Evolutionary conservation across 2,329 filamentous ascomycete species (phyloP), one percentile per base, ranked within the genome.

Genomic region (Diplodia mutila): DNA sequence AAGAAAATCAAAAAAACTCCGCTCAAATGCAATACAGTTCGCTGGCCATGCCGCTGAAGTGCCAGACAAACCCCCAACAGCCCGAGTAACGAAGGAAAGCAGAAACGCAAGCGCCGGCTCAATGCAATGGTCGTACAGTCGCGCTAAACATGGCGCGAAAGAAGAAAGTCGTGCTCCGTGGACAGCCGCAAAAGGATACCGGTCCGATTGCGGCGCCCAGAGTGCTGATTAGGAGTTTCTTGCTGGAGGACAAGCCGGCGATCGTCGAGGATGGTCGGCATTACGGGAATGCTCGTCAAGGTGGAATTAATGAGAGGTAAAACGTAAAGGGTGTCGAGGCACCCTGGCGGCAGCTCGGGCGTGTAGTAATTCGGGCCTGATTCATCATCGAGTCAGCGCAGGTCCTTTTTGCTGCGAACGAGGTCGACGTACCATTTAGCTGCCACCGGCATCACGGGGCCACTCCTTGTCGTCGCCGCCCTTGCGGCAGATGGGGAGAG

Each of bases 121-220:
- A 48, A 63, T 63, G 59, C 59, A 52, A 46, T 51, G 27, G 59
- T 51, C 59, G 59, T 63, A 51, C 59, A 63, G 23, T 51, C 59
- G 46, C 59, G 59, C 49, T 16, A 46, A 48, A 51, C n/a, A 63
- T 21, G 42, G 42, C 42, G 42, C 42, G 46, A 63, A 51, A 61
- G 59, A 51, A 63, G 37, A 63, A 51, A 63, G 59, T 63, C 59
- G 59, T 63, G 59, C 59, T 51, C 59, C 59, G 59, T 63, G 59
- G 34, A 37, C 59, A 25, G 59, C 59, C 59, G 59, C 18, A 27
- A 39, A 34, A 49, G 39, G 42, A 23, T 23, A 46, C 59, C 59
- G 59, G 59, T 34, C 59, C 59, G 59, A 51, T 37, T 63, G 18
- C 54, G 54, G 39, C 9, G 51, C 27, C 16, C 23, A 46, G 34